Evolutionary conservation across 73 alveolate species (phyloP).

Genomic region (Loxodes magnus): DNA sequence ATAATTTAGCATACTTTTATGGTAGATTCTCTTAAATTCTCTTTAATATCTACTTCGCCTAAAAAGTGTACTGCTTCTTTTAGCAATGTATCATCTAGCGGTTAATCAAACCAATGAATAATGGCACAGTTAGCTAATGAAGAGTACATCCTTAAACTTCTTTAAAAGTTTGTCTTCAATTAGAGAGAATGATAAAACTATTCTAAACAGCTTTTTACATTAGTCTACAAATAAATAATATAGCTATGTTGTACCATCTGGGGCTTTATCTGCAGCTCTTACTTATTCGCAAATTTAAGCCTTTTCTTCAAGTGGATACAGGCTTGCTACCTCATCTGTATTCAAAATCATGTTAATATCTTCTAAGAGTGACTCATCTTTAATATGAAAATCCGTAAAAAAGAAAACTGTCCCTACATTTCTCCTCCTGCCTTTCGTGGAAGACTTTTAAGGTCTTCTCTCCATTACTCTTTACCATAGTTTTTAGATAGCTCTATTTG

Average conservation of each 20-base stretch:
- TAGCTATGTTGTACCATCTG: slow-evolving; percentile 89
- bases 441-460: slow-evolving; percentile 94
- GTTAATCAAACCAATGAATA: slow-evolving; percentile 98
- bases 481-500: slow-evolving; percentile 96
- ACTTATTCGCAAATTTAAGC: slow-evolving; percentile 93
- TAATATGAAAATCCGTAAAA: slow-evolving; percentile 94
- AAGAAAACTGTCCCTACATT: slow-evolving; percentile 73
- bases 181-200: slow-evolving; percentile 97
- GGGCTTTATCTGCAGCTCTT: slow-evolving; percentile 90
- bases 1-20: slow-evolving; percentile 73
- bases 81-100: slow-evolving; percentile 99
- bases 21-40: slow-evolving; percentile 44
- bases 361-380: slow-evolving; percentile 95
- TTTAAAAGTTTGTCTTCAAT: slow-evolving; percentile 94
- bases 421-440: slow-evolving; percentile 72
- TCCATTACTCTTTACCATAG: slow-evolving; percentile 93
- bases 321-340: slow-evolving; percentile 98
- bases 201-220: slow-evolving; percentile 87
- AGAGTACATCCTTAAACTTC: slow-evolving; percentile 94
- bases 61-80: slow-evolving; percentile 92
- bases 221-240: slow-evolving; percentile 84
- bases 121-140: slow-evolving; percentile 98
- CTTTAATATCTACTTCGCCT: slow-evolving; percentile 68
- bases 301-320: slow-evolving; percentile 97
- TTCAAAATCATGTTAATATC: slow-evolving; percentile 94